phyloP scores from a whole-genome alignment of 2,329 filamentous ascomycete genomes.

The Penicillium expansum region DNA sequence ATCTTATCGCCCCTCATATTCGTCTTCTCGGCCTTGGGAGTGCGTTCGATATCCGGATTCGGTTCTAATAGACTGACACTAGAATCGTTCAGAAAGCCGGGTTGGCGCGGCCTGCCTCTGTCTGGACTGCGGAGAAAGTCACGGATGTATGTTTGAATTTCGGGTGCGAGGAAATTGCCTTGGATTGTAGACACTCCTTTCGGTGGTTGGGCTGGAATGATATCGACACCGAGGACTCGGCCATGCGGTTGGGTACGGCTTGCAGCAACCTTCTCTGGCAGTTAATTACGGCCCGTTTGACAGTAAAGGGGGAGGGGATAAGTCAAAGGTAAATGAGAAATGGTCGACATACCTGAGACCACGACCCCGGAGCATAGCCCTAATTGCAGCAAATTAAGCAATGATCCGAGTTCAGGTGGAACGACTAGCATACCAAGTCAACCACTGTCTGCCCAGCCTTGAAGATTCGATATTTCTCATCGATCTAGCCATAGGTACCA shows the following conservation, averaged over 20 bases:
- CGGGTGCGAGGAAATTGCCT: constrained; percentile 79
- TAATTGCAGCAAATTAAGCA: constrained; percentile 18
- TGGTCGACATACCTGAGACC: constrained; percentile 52
- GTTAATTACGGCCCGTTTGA: constrained; percentile 8
- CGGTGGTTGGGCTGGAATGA: constrained; percentile 89
- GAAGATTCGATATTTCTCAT: constrained; percentile 78
- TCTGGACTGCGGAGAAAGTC: constrained; percentile 68
- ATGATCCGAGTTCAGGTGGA: not conserved
- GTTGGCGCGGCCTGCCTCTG: constrained; percentile 52
- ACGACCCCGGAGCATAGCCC: constrained; percentile 57
- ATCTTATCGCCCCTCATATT: not conserved
- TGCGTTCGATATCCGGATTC: not conserved
- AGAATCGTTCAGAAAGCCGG: constrained; percentile 3
- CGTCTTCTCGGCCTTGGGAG: not conserved
- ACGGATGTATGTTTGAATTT: constrained; percentile 73
- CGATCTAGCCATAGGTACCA: constrained; percentile 58
- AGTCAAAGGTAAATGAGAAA: not conserved
- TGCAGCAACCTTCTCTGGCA: constrained; percentile 65
- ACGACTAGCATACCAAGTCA: constrained; percentile 63
- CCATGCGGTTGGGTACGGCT: constrained; percentile 73
- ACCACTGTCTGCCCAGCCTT: constrained; percentile 78
- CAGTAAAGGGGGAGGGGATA: not conserved
- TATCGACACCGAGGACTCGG: constrained; percentile 84
- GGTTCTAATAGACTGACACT: constrained; percentile 13
- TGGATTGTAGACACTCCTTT: constrained; percentile 91